Evolutionary conservation across 1,284 basidiomycete genomes (phyloP).

Genomic region (Retiboletus fuscus): DNA sequence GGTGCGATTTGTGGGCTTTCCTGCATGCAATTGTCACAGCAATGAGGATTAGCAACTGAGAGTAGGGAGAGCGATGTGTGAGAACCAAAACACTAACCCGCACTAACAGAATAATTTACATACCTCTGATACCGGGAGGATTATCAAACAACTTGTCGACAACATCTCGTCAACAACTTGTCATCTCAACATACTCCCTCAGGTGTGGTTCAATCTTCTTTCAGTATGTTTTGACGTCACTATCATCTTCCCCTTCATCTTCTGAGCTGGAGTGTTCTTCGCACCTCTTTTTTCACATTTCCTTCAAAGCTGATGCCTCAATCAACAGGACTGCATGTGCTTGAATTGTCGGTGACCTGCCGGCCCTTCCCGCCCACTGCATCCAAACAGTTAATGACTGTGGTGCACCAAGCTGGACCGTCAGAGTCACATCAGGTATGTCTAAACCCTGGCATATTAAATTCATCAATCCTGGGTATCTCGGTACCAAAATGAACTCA

Average conservation of each 20-base stretch:
- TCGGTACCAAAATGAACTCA: background rate
- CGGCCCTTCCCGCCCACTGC: background rate
- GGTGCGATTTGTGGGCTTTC: no score
- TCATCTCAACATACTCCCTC: background rate
- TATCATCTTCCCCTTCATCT: background rate
- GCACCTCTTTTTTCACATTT: background rate
- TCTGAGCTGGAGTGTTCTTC: background rate
- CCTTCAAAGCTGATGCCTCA: background rate
- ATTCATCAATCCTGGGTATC: background rate
- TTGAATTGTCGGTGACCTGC: background rate
- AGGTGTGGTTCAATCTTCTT: background rate
- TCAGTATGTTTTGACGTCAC: background rate
- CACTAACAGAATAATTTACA: background rate
- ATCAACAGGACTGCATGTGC: background rate
- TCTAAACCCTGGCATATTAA: background rate
- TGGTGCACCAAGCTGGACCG: background rate
- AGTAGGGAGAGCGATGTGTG: background rate
- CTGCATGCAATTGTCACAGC: no score
- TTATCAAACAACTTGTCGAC: slow-evolving; percentile 4
- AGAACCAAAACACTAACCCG: no score
- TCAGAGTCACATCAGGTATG: background rate
- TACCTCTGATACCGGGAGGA: background rate
- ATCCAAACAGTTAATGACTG: background rate
- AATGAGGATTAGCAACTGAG: background rate
- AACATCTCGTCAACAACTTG: background rate